phyloP scores from a whole-genome alignment of 2,329 filamentous ascomycete species.

The Emericellopsis cladophorae region DNA sequence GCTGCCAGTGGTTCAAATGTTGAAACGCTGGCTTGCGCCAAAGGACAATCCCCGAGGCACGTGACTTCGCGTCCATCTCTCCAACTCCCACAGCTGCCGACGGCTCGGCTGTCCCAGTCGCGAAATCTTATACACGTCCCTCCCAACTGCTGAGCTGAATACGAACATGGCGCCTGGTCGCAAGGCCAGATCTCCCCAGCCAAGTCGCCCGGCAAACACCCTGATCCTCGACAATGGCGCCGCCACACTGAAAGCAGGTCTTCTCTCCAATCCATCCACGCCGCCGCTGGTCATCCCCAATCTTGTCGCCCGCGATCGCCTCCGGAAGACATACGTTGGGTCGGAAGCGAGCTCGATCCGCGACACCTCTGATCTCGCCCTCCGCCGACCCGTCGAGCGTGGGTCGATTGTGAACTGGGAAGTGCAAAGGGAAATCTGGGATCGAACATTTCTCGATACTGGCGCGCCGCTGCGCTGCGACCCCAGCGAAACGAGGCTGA shows the following conservation, averaged over 20 bases:
- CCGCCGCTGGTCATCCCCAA: conserved; percentile 67
- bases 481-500: conserved; percentile 66
- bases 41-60: too few species aligned
- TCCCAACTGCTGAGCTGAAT: too few species aligned
- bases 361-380: conserved; percentile 81
- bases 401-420: conserved; percentile 97
- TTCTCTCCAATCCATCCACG: conserved; percentile 36
- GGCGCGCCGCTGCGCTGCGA: conserved; percentile 58
- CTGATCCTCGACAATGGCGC: conserved; percentile 91
- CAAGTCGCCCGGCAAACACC: conserved; percentile 48
- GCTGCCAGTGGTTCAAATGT: too few species aligned
- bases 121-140: too few species aligned
- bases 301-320: conserved; percentile 73
- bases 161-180: conserved; percentile 27
- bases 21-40: too few species aligned
- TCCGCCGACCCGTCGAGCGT: conserved; percentile 83
- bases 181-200: conserved; percentile 33
- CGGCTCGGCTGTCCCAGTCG: too few species aligned
- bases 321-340: conserved; percentile 66
- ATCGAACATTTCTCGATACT: conserved; percentile 68
- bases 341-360: conserved; percentile 66
- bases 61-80: too few species aligned
- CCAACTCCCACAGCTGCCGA: too few species aligned
- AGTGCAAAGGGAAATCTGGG: conserved; percentile 90
- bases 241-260: conserved; percentile 82